Conservation (phyloP, 768 basidiomycete species). For the Macrocybe gigantea region DNA sequence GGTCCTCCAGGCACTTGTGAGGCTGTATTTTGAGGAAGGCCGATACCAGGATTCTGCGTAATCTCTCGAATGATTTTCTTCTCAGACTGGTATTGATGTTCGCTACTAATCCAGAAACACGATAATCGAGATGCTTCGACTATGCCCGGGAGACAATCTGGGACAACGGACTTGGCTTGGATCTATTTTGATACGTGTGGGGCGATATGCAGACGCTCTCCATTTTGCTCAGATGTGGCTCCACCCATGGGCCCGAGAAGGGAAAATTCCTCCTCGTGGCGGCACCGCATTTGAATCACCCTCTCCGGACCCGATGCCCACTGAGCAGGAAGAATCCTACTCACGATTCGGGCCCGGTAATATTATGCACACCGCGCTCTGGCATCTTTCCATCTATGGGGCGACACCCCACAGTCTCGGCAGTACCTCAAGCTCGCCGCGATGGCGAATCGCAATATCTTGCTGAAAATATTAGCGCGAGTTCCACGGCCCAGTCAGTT, state of each 20-base stretch:
- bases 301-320: slow-evolving; percentile 10
- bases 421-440: slow-evolving; percentile 34
- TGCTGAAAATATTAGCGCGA: slow-evolving; percentile 32
- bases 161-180: slow-evolving; percentile 31
- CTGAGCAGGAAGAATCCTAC: slow-evolving; percentile 8
- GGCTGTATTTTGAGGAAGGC: slow-evolving; percentile 24
- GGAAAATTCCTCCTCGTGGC: slow-evolving; percentile 13
- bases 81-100: background rate
- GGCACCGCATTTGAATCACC: slow-evolving; percentile 23
- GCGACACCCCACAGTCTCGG: slow-evolving; percentile 29
- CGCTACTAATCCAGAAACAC: slow-evolving; percentile 18
- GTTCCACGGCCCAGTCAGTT: slow-evolving; percentile 29
- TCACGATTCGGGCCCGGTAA: slow-evolving; percentile 7
- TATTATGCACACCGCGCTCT: slow-evolving; percentile 32
- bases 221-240: slow-evolving; percentile 31
- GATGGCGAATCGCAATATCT: slow-evolving; percentile 24
- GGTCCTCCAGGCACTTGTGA: slow-evolving; percentile 30
- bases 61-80: slow-evolving; percentile 6
- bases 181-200: slow-evolving; percentile 26
- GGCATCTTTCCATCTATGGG: slow-evolving; percentile 34
- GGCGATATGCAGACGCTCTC: slow-evolving; percentile 31
- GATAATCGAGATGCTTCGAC: slow-evolving; percentile 35
- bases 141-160: slow-evolving; percentile 37
- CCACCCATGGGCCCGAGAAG: slow-evolving; percentile 1
- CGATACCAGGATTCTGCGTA: slow-evolving; percentile 29